Evolutionary conservation across 2,329 filamentous ascomycete species (phyloP).

Genomic region (Sphaerulina musiva): DNA sequence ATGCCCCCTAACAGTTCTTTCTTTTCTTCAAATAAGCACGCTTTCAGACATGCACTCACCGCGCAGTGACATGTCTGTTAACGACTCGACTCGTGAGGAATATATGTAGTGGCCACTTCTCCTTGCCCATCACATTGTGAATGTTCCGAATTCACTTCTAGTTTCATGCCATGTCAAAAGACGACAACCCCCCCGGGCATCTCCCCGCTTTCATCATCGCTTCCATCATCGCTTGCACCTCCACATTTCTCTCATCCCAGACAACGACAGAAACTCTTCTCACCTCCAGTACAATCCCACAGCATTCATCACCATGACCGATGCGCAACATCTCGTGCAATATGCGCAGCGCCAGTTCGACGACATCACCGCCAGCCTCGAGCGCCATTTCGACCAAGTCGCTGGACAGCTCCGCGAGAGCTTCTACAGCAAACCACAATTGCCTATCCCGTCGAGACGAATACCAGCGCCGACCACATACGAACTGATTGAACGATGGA

Average conservation of each 20-base stretch:
- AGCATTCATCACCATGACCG: constrained; percentile 27
- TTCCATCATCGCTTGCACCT: neutral
- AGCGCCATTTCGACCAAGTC: constrained; percentile 71
- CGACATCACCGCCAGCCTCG: constrained; percentile 71
- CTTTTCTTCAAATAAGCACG: too few species aligned
- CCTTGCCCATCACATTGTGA: too few species aligned
- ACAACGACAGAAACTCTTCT: neutral
- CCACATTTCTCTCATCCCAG: neutral
- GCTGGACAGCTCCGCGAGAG: constrained; percentile 65
- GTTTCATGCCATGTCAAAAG: too few species aligned
- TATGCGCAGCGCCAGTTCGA: constrained; percentile 33
- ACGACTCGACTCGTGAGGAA: too few species aligned
- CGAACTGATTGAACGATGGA: constrained; percentile 63
- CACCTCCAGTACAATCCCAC: neutral
- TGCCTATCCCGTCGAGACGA: constrained; percentile 28
- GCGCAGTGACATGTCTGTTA: too few species aligned
- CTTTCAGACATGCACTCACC: too few species aligned
- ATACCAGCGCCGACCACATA: constrained; percentile 40
- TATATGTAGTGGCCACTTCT: too few species aligned
- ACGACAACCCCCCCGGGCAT: too few species aligned
- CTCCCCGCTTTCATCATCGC: too few species aligned
- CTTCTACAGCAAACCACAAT: constrained; percentile 65
- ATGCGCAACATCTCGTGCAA: constrained; percentile 35
- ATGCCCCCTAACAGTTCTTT: too few species aligned
- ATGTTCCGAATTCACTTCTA: too few species aligned